Evolutionary conservation across 495 filamentous ascomycete genomes (phyloP).

Genomic region (Talaromyces wortmannii): DNA sequence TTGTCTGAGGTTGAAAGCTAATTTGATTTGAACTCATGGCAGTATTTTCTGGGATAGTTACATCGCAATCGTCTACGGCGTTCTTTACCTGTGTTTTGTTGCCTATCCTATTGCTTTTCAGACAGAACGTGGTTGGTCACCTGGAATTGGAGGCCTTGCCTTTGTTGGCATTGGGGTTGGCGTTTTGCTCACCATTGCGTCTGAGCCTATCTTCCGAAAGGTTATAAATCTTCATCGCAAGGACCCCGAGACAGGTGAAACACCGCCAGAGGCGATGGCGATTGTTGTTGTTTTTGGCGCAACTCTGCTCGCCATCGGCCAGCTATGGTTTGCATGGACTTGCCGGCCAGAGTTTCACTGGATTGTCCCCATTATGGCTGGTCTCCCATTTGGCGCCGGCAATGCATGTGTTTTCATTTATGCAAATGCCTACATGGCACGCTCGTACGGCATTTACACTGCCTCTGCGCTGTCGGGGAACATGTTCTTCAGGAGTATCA

Average conservation of each 20-base stretch:
- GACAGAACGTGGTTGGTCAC: conserved; percentile 60
- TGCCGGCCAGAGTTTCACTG: conserved; percentile 60
- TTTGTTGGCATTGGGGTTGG: conserved; percentile 69
- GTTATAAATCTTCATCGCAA: conserved; percentile 23
- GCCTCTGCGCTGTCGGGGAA: too few relatives aligned
- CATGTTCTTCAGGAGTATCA: too few relatives aligned
- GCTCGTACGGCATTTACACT: too few relatives aligned
- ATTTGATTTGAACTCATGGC: too few relatives aligned
- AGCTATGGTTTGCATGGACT: conserved; percentile 74
- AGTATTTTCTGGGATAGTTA: conserved; percentile 28
- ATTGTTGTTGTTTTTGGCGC: too few relatives aligned
- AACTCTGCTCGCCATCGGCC: conserved; percentile 56
- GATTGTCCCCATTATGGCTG: conserved; percentile 69
- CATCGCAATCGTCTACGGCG: conserved; percentile 59
- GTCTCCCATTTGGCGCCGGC: too few relatives aligned
- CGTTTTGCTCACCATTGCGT: conserved; percentile 50
- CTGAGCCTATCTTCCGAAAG: too few relatives aligned
- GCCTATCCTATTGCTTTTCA: conserved; percentile 67
- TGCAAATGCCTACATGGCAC: too few relatives aligned
- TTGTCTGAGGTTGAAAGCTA: too few relatives aligned
- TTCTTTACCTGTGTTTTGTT: conserved; percentile 70
- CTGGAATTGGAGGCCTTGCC: conserved; percentile 57
- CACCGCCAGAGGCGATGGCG: conserved; percentile 60
- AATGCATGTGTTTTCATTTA: too few relatives aligned
- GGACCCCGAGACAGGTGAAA: conserved; percentile 55